Evolutionary conservation across 306 rosid species (phyloP).

Genomic region (Pterocarpus santalinus): DNA sequence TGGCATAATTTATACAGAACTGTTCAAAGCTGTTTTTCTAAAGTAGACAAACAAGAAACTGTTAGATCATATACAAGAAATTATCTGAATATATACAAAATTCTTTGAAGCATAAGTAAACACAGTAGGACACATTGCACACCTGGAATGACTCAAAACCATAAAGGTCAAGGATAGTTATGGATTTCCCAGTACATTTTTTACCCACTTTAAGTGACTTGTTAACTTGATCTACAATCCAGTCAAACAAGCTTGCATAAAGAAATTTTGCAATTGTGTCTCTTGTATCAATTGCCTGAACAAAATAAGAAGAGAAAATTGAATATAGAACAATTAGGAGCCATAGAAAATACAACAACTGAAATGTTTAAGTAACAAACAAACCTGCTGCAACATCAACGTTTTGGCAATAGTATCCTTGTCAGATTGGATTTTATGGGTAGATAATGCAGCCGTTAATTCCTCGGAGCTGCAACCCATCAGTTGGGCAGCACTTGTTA

Average conservation of each 20-base stretch:
- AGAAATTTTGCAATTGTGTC: constrained; percentile 85
- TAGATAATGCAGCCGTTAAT: constrained; percentile 66
- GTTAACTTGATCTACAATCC: constrained; percentile 87
- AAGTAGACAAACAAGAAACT: constrained; percentile 37
- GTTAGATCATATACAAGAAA: constrained; percentile 1
- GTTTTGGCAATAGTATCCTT: constrained; percentile 56
- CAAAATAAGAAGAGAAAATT: constrained; percentile 30
- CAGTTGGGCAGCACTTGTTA: constrained; percentile 72
- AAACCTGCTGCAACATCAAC: constrained; percentile 78
- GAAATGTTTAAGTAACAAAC: constrained; percentile 35
- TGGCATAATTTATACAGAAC: constrained; percentile 93
- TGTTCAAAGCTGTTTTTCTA: constrained; percentile 93
- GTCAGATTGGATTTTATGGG: constrained; percentile 56
- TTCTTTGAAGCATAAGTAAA: constrained; percentile 35
- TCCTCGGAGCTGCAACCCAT: constrained; percentile 86
- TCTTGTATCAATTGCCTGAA: constrained; percentile 81
- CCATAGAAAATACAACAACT: constrained; percentile 40
- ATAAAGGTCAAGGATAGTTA: constrained; percentile 80
- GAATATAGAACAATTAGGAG: constrained; percentile 33
- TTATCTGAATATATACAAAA: constrained; percentile 37
- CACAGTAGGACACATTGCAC: constrained; percentile 37
- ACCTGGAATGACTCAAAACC: constrained; percentile 96
- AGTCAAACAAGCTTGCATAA: constrained; percentile 83
- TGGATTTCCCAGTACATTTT: constrained; percentile 65
- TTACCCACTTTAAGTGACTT: constrained; percentile 73